Evolutionary conservation across 148 eudicot species (phyloP).

Genomic region (Silene uniflora): DNA sequence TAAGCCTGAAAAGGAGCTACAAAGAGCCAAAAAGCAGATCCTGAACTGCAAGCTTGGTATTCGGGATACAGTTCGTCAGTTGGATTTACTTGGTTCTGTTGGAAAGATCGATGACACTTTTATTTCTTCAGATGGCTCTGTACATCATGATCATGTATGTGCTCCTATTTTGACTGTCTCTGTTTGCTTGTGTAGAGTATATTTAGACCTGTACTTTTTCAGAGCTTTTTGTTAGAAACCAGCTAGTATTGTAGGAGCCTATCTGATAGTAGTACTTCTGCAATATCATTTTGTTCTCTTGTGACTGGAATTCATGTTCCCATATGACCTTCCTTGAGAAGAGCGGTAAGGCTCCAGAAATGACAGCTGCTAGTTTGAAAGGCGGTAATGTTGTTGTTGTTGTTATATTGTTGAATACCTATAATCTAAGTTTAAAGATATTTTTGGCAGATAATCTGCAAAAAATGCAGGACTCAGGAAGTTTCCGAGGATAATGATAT

Average conservation of each 20-base stretch:
- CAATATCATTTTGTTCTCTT: too few species aligned
- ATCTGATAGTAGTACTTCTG: too few species aligned
- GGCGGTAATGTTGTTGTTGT: too few species aligned
- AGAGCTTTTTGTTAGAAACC: not conserved
- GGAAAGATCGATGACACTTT: constrained; percentile 71
- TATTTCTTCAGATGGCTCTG: constrained; percentile 87
- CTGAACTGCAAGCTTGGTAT: constrained; percentile 82
- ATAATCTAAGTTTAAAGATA: not conserved
- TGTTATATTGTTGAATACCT: not conserved
- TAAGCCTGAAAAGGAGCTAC: constrained; percentile 79
- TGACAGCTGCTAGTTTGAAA: not conserved
- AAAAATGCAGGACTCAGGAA: constrained; percentile 76
- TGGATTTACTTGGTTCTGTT: constrained; percentile 78
- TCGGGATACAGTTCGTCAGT: constrained; percentile 75
- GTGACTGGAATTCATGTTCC: too few species aligned
- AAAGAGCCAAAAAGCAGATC: constrained; percentile 80
- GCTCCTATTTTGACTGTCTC: constrained; percentile 5
- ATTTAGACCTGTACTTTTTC: not conserved
- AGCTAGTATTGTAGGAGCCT: not conserved
- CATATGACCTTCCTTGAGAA: too few species aligned
- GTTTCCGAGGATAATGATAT: constrained; percentile 89
- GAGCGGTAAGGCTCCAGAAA: not conserved
- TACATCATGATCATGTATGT: constrained; percentile 86
- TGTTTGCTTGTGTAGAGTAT: not conserved
- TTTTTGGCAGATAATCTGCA: constrained; percentile 67